A percentile compares a stretch with the other conserved stretches of the same genome.
phyloP scores from a whole-genome alignment of 2,329 filamentous ascomycete genomes.

The Botrytis paeoniae region DNA sequence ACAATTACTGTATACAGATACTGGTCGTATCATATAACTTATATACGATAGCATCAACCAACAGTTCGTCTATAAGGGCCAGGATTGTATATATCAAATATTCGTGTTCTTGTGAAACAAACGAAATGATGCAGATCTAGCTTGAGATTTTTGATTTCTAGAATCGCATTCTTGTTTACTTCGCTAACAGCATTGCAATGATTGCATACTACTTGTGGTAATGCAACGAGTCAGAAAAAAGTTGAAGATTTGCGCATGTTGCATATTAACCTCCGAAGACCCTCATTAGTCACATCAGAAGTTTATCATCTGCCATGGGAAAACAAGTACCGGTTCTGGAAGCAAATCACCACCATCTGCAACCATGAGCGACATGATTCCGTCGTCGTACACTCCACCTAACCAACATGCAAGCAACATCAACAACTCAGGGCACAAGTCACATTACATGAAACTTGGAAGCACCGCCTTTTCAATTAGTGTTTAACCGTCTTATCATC shows the following conservation, averaged over 20 bases:
- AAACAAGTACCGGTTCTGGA: conserved; percentile 6
- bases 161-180: background rate
- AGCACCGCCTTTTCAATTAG: background rate
- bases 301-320: conserved; percentile 1
- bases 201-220: background rate
- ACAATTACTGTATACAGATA: background rate
- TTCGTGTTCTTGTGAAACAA: conserved; percentile 9
- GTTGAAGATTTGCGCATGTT: background rate
- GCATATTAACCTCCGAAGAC: conserved; percentile 8
- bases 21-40: background rate
- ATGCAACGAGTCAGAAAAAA: background rate
- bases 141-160: background rate
- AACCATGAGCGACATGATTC: background rate
- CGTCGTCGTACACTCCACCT: too few species aligned
- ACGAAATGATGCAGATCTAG: conserved; percentile 18
- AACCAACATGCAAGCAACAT: background rate
- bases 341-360: conserved; percentile 6
- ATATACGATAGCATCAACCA: background rate
- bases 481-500: conserved; percentile 9
- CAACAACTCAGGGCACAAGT: background rate
- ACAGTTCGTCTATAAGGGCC: background rate
- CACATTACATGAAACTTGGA: conserved; percentile 1
- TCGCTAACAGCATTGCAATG: background rate
- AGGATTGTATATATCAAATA: background rate
- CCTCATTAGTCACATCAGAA: conserved; percentile 5